phyloP scores from a whole-genome alignment of 2,329 filamentous ascomycete species.

The Grosmannia serpens region DNA sequence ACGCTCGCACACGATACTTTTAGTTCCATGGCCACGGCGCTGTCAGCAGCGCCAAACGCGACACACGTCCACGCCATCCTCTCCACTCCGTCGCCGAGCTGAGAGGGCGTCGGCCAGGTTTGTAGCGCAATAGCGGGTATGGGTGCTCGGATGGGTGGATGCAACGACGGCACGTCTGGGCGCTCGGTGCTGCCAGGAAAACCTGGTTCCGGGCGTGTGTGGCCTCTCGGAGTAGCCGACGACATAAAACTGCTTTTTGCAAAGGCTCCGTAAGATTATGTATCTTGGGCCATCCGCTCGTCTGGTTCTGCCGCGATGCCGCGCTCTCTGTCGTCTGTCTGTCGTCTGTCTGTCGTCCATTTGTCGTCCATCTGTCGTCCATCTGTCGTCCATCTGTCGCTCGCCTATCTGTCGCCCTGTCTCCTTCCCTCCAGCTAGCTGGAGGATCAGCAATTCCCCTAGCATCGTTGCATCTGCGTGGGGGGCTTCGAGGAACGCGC shows the following conservation, averaged over 20 bases:
- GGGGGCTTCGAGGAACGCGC: too few relatives aligned
- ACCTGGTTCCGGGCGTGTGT: background rate
- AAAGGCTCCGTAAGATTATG: too few relatives aligned
- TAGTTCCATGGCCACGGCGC: conserved; percentile 25
- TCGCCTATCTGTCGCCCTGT: too few relatives aligned
- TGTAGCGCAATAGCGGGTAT: too few relatives aligned
- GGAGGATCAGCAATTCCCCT: background rate
- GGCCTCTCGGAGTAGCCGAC: too few relatives aligned
- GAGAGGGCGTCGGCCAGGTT: too few relatives aligned
- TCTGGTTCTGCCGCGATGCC: too few relatives aligned
- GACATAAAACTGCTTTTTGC: background rate
- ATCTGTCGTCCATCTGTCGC: too few relatives aligned
- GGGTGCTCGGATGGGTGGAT: background rate
- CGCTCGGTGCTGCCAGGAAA: background rate
- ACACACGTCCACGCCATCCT: conserved; percentile 25
- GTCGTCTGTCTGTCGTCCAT: too few relatives aligned
- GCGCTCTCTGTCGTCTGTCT: too few relatives aligned
- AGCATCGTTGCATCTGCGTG: background rate
- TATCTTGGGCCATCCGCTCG: background rate
- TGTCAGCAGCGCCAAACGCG: conserved; percentile 26
- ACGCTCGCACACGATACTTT: background rate
- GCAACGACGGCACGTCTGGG: background rate
- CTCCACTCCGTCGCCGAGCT: conserved; percentile 19
- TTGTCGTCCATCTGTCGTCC: too few relatives aligned
- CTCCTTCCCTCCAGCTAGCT: background rate